Base-by-base conservation (phyloP, 768 basidiomycete genomes). In the Dentipellis sp. region DNA sequence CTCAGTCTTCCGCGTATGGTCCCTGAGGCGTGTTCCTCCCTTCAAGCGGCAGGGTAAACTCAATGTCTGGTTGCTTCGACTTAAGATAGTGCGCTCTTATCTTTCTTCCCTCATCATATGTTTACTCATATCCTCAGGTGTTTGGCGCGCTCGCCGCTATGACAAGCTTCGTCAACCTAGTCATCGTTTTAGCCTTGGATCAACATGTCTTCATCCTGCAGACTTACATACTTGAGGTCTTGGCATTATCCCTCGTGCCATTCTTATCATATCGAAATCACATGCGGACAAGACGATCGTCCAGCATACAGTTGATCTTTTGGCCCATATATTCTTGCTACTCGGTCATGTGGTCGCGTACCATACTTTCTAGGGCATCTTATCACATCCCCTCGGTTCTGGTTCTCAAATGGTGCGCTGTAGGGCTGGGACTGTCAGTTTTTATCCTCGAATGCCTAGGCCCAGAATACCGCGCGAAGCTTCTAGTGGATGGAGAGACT, bases 271-370 rank as follows among this genome's bases (percentile, higher is more conserved):
- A 77, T 60, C 68, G 77, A 56, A 91, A 89, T 59, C 90, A 94
- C 66, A 79, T 79, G 38, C 81, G 83, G 14, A 78, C 83, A 0
- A 79, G 83, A 16, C 75, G 78, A 9, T 86, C 93, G 0, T 91
- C 90, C 0, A 75, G 87, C 1, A 65, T 82, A 11, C 69, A 93
- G 38, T 78, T 97, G 10, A 66, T 94, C 50, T 94, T 91, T 69
- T 95, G 90, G 87, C 90, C 91, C 0, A 52, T 78, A 9, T 89
- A 91, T 62, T 51, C 79, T 11, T 17, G 74, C 14, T 72, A 71
- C 0, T 62, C 82, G 0, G 63, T 70, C 10, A 66, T 89, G 5
- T 82, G 86, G 78, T 72, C 80, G 0, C 78, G 91, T 7, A 89
- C 92, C 0, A 63, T 73, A 50, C 50, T 74, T n/a, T 47, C 59